Evolutionary conservation across 352 stramenopile species (phyloP), one percentile per base, ranked within the genome.

Genomic region (Phytophthora foliorum): DNA sequence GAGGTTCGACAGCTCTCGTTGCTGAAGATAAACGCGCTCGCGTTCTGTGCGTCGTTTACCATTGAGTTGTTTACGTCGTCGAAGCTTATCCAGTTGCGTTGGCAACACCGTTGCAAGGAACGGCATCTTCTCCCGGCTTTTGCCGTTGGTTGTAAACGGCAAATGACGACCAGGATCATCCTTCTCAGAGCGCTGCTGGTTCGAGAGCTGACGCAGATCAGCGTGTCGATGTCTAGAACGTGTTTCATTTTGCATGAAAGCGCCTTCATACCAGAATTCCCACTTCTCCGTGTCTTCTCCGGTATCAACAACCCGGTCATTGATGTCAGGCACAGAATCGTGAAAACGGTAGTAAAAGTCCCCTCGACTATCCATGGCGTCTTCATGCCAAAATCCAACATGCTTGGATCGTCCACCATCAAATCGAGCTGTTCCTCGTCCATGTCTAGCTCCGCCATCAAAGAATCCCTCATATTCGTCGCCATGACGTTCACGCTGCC

Each of bases 191-290:
- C 49, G 39, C 16, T 63, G 25, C 17, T 60, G 45, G 16, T 42
- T 42, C 17, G 44, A 56, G 16, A 57, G 29, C 13, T 75, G 58
- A n/a, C 85, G 66, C 11, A 91, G 56, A 39, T 89, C 78, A 8
- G 81, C 78, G 62, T 88, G 74, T 0, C 82, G 85, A 34, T 93
- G 82, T 19, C 81, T 70, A 17, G 80, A 75, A 22, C 81, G 80
- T 44, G 77, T 90, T 61, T 88, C 73, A 53, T 80, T 80, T 39
- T 89, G 69, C 22, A 88, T 63, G 52, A 91, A 91, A n/a, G 68
- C 80, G 11, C 82, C 85, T 89, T 93, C 85, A 56, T 93, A 93
- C 81, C 74, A 88, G 34, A 85, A 90, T 25, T 89, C 81, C 77
- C 81, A 89, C 5, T 74, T 63, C 11, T 45, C 32, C 21, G 16